Conservation (phyloP, 2,329 filamentous ascomycete species). For the Aspergillus tamarii region DNA sequence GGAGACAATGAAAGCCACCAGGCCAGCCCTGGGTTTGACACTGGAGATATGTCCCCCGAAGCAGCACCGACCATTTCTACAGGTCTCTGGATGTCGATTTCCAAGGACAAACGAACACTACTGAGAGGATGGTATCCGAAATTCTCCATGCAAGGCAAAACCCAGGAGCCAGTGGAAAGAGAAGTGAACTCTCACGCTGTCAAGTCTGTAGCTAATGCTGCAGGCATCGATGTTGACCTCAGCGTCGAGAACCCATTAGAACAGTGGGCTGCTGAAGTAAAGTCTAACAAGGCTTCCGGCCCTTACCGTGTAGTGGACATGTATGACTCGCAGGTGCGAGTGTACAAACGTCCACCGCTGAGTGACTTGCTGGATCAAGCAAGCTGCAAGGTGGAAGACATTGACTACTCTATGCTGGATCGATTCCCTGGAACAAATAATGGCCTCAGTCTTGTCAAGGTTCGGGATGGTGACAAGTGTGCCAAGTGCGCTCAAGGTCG, state of each 20-base stretch:
- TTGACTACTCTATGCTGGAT: slow-evolving; percentile 40
- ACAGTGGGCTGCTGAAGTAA: slow-evolving; percentile 55
- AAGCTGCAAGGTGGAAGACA: slow-evolving; percentile 31
- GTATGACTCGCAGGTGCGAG: slow-evolving; percentile 45
- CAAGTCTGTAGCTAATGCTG: slow-evolving; percentile 54
- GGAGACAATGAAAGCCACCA: slow-evolving; percentile 11
- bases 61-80: slow-evolving; percentile 37
- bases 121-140: slow-evolving; percentile 71
- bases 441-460: slow-evolving; percentile 66
- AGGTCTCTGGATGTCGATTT: slow-evolving; percentile 45
- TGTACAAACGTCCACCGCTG: slow-evolving; percentile 43
- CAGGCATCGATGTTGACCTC: slow-evolving; percentile 70
- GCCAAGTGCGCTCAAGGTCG: slow-evolving; percentile 67
- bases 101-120: slow-evolving; percentile 64
- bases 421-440: slow-evolving; percentile 44
- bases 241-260: slow-evolving; percentile 64
- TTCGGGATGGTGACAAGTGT: slow-evolving; percentile 71
- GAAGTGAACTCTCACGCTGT: slow-evolving; percentile 65
- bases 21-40: slow-evolving; percentile 27
- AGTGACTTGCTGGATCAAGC: slow-evolving; percentile 37
- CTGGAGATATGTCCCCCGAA: slow-evolving; percentile 23
- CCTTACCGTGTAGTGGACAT: slow-evolving; percentile 42
- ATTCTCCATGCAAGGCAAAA: slow-evolving; percentile 40
- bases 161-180: slow-evolving; percentile 37
- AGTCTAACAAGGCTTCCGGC: slow-evolving; percentile 21